phyloP scores from a whole-genome alignment of 495 filamentous ascomycete genomes.

The Massariosphaeria phaeospora region DNA sequence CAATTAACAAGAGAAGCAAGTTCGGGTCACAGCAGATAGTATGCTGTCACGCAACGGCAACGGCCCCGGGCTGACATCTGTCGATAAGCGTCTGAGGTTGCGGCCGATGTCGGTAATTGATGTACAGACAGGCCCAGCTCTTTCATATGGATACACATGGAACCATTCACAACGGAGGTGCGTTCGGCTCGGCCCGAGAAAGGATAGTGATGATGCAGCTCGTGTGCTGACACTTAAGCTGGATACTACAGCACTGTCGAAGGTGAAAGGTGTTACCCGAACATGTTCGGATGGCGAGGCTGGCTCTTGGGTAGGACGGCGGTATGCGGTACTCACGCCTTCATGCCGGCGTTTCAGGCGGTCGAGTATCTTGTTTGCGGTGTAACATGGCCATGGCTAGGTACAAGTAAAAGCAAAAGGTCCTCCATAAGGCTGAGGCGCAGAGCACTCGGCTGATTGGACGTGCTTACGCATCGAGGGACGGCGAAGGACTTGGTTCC shows the following conservation, averaged over 20 bases:
- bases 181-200: too few relatives aligned
- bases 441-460: constrained; percentile 6
- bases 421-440: constrained; percentile 24
- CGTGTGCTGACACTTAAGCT: too few relatives aligned
- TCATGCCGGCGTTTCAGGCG: not conserved
- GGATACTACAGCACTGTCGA: too few relatives aligned
- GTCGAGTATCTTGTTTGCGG: constrained; percentile 7
- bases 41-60: constrained; percentile 6
- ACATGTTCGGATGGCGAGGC: constrained; percentile 3
- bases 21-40: not conserved
- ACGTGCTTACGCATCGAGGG: constrained; percentile 1
- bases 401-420: constrained; percentile 12
- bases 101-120: constrained; percentile 15
- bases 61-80: constrained; percentile 11
- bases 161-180: too few relatives aligned
- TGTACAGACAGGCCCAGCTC: too few relatives aligned
- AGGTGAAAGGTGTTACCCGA: constrained; percentile 4
- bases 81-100: constrained; percentile 2
- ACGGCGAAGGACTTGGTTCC: not conserved
- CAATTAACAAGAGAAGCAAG: not conserved
- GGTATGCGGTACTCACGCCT: constrained; percentile 6
- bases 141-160: too few relatives aligned
- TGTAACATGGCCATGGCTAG: constrained; percentile 19
- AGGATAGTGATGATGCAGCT: too few relatives aligned
- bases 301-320: constrained; percentile 2